phyloP scores from a whole-genome alignment of 73 alveolate species.

The Paramecium biaurelia region DNA sequence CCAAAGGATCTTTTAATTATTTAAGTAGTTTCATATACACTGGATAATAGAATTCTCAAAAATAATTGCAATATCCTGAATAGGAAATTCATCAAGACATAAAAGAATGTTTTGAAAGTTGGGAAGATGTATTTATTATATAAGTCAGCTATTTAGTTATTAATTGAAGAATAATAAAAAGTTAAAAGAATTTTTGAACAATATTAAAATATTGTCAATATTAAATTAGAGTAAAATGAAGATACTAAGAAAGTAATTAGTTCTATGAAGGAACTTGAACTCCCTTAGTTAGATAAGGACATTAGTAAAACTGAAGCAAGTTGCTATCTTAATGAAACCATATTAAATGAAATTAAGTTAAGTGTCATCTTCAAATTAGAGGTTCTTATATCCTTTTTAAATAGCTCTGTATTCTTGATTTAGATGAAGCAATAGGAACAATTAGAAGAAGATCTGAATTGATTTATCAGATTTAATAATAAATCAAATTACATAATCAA shows the following conservation, averaged over 20 bases:
- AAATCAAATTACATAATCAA: not conserved
- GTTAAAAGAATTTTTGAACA: not conserved
- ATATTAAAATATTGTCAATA: not conserved
- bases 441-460: not conserved
- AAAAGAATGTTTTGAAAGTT: not conserved
- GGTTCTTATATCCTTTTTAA: not conserved
- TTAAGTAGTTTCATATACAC: not conserved
- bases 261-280: not conserved
- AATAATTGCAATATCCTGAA: not conserved
- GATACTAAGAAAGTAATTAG: not conserved
- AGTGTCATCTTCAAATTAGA: not conserved
- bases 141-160: not conserved
- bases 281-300: not conserved
- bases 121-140: slow-evolving; percentile 37
- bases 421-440: not conserved
- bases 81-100: not conserved
- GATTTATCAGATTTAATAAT: not conserved
- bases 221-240: not conserved
- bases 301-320: not conserved
- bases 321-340: not conserved
- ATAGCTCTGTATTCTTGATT: not conserved
- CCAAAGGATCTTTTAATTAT: not conserved
- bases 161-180: not conserved
- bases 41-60: not conserved
- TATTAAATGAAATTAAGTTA: not conserved